Evolutionary conservation across 2,329 filamentous ascomycete genomes (phyloP), one percentile per base, ranked within the genome.

Genomic region (Aspergillus brunneoviolaceus): DNA sequence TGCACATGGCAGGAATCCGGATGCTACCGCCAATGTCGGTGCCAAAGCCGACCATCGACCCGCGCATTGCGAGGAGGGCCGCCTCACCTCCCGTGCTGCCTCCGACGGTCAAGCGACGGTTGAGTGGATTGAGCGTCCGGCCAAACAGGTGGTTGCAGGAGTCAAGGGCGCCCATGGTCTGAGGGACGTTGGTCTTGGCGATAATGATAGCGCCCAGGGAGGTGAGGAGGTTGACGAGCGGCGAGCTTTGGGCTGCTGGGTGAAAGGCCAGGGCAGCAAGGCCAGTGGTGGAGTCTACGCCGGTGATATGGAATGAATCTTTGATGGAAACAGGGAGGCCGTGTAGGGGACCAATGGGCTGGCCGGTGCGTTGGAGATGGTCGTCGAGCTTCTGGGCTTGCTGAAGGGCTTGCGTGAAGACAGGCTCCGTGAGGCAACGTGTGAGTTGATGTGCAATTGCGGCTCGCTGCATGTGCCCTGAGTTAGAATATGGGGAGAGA

Each of bases 151-250:
- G 82, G 70, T 87, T 89, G 47, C 84, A 80, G 4, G 80, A 82
- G 68, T 89, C 87, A 47, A 85, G 71, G 7, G 80, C 79, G 65
- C 78, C 77, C 59, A 86, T 72, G 0, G 83, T 84, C 62, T 86
- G 84, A 1, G 88, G 87, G 2, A 90, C 78, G 65, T 89, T 90
- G 0, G 88, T 90, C 74, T 90, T 90, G 64, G 84, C 82, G 64
- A 90, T 88, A n/a, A 88, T 75, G 0, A 91, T 80, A 1, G 88
- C 88, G 1, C 89, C 89, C 0, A 86, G 78, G 19, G 80, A 78
- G 27, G 84, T 74, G 4, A 91, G 73, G 1, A 89, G 76, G 9
- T 84, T 79, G 0, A 89, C 83, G 6, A 89, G 75, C 0, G 82
- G 79, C 0, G 85, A 81, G 69, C 89, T 84, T 62, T 79, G 72